Conservation (phyloP, 106 monocot species). For the Apostasia shenzhenica region DNA sequence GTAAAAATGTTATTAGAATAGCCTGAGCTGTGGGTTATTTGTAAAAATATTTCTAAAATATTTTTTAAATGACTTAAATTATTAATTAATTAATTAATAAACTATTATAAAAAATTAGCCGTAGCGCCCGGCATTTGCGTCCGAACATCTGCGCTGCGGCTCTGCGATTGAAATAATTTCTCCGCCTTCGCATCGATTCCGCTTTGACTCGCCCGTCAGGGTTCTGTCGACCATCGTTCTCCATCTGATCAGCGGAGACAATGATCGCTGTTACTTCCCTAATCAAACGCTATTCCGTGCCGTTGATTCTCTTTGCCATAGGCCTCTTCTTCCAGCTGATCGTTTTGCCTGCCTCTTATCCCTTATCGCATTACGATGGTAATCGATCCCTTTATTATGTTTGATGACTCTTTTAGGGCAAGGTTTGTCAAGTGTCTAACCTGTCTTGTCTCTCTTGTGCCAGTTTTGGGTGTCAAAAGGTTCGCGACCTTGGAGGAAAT, state of each 20-base stretch:
- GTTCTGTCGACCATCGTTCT: not conserved
- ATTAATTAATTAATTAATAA: too few species aligned
- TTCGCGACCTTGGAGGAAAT: slow-evolving; percentile 37
- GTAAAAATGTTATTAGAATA: too few species aligned
- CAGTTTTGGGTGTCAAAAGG: slow-evolving; percentile 37
- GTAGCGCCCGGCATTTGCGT: too few species aligned
- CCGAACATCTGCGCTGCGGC: too few species aligned
- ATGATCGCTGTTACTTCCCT: slow-evolving; percentile 5
- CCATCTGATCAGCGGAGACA: slow-evolving; percentile 3
- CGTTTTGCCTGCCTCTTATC: slow-evolving; percentile 67
- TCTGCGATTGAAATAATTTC: too few species aligned
- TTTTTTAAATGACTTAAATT: too few species aligned
- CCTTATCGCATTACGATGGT: slow-evolving; percentile 79
- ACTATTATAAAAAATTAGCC: too few species aligned
- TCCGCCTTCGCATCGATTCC: too few species aligned
- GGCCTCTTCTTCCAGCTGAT: slow-evolving; percentile 90
- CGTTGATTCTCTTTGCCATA: slow-evolving; percentile 36
- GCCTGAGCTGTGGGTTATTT: too few species aligned
- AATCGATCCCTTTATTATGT: not conserved
- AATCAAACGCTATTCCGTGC: slow-evolving; percentile 39
- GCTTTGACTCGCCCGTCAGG: not conserved
- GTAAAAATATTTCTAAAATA: too few species aligned
- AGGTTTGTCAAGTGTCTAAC: not conserved
- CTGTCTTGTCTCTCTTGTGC: not conserved
- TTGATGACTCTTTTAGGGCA: not conserved